Percentiles rank a stretch among this genome's conserved stretches.
These are phyloP conservation scores for Fusarium sp. DNA, from an alignment of 2,329 filamentous ascomycete species.

Conservation along the genomic window DNA sequence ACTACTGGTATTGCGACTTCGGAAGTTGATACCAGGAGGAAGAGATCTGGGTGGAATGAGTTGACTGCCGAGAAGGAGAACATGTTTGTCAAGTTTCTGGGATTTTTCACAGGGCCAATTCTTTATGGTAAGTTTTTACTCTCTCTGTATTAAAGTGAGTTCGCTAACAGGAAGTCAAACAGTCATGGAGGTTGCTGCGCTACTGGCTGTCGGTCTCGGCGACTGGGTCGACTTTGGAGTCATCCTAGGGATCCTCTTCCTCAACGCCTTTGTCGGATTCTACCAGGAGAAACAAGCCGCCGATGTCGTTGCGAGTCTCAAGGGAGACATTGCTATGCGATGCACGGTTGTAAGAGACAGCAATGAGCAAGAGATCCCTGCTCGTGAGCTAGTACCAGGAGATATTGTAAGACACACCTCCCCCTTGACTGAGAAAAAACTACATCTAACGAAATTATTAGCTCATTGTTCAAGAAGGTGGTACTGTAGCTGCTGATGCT, in stretches of 20 bases:
- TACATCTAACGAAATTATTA: not conserved
- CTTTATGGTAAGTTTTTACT: slow-evolving; percentile 16
- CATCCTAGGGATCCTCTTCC: slow-evolving; percentile 29
- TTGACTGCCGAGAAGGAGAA: slow-evolving; percentile 30
- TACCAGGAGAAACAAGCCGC: slow-evolving; percentile 33
- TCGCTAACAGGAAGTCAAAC: not conserved
- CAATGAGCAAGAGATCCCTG: slow-evolving; percentile 20
- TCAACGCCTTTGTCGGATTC: slow-evolving; percentile 33
- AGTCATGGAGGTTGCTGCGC: slow-evolving; percentile 34
- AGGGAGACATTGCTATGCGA: slow-evolving; percentile 36
- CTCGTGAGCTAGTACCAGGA: slow-evolving; percentile 19
- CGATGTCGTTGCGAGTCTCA: slow-evolving; percentile 27
- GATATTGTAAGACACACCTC: slow-evolving; percentile 22
- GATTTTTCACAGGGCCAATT: slow-evolving; percentile 13
- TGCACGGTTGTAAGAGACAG: slow-evolving; percentile 22
- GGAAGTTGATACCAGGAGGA: slow-evolving; percentile 20
- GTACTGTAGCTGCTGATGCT: slow-evolving; percentile 26
- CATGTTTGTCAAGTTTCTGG: slow-evolving; percentile 1
- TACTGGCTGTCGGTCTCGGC: slow-evolving; percentile 25
- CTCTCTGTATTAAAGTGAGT: not conserved
- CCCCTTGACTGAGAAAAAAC: accelerated
- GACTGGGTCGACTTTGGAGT: slow-evolving; percentile 34
- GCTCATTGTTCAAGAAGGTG: slow-evolving; percentile 32
- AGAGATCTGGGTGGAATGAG: slow-evolving; percentile 27
- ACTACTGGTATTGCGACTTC: slow-evolving; percentile 14